phyloP scores from a whole-genome alignment of 352 stramenopile species.

The Blastocystis sp. region DNA sequence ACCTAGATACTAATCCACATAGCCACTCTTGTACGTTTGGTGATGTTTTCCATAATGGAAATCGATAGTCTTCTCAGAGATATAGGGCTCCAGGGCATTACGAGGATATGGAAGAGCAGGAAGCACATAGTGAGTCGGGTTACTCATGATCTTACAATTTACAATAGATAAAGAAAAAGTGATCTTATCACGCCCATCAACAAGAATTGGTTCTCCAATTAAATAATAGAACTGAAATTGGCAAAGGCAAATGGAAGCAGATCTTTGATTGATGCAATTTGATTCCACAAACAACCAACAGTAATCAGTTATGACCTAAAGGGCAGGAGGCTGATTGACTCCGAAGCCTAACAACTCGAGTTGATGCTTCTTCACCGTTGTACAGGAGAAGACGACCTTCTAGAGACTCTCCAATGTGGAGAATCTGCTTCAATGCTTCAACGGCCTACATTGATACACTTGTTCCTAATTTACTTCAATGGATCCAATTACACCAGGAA shows the following conservation, averaged over 20 bases:
- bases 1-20: neutral
- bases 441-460: slow-evolving; percentile 4
- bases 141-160: slow-evolving; percentile 20
- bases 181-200: neutral
- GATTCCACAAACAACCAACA: neutral
- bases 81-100: slow-evolving; percentile 66
- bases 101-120: slow-evolving; percentile 65
- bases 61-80: slow-evolving; percentile 66
- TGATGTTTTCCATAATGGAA: slow-evolving; percentile 68
- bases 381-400: neutral
- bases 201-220: neutral
- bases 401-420: neutral
- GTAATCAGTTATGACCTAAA: neutral
- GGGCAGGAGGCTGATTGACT: neutral
- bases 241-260: neutral
- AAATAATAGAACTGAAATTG: neutral
- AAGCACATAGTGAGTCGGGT: slow-evolving; percentile 64
- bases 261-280: neutral
- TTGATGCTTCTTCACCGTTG: slow-evolving; percentile 9
- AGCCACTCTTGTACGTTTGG: slow-evolving; percentile 58
- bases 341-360: neutral
- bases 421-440: slow-evolving; percentile 16
- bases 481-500: slow-evolving; percentile 18
- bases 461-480: neutral
- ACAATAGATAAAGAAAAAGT: slow-evolving; percentile 28